Evolutionary conservation across 2,329 filamentous ascomycete genomes (phyloP), one percentile per base, ranked within the genome.

Genomic region (Capronia coronata): DNA sequence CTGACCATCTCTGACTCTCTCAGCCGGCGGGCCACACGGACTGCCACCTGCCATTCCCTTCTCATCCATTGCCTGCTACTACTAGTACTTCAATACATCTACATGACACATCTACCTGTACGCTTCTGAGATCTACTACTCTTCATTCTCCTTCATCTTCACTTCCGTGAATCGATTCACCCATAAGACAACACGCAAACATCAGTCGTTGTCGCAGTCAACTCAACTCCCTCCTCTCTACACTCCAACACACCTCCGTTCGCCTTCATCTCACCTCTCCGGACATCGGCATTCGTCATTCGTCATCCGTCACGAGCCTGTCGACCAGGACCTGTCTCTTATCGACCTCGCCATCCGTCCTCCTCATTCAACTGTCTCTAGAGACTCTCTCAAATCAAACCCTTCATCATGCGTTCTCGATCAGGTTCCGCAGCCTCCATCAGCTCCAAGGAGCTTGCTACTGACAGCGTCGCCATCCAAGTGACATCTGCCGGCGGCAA

Each of bases 391-490:
- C 10, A 23, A 27, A 18, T 13, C 18, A 42, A 27, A 14, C 46
- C 22, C 37, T 46, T 39, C 43, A 37, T 49, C 39, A 57, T 56
- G 54, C 56, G 53, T 45, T 59, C 56, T 40, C 46, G 54, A 35
- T 57, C 54, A 16, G 46, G 44, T 41, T 57, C 56, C 19, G 43
- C 51, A 18, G 46, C 54, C 16, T 57, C 52, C 45, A 50, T 32
- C 42, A 48, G 27, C 51, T 52, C 47, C 58, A 70, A 70, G 66
- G 67, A 68, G 50, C 66, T 76, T 50, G 61, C 66, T 42, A 70
- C 74, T 46, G 71, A 76, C 44, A 78, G 71, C 32, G 79, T 79
- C 68, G 76, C 78, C 63, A 77, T 82, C 66, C 80, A 81, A 66
- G 73, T 81, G 65, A 80, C 79, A 68, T 75, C 74, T 62, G 67